Evolutionary conservation across 2,329 filamentous ascomycete species (phyloP).

Genomic region (Diaporthe ampelina): DNA sequence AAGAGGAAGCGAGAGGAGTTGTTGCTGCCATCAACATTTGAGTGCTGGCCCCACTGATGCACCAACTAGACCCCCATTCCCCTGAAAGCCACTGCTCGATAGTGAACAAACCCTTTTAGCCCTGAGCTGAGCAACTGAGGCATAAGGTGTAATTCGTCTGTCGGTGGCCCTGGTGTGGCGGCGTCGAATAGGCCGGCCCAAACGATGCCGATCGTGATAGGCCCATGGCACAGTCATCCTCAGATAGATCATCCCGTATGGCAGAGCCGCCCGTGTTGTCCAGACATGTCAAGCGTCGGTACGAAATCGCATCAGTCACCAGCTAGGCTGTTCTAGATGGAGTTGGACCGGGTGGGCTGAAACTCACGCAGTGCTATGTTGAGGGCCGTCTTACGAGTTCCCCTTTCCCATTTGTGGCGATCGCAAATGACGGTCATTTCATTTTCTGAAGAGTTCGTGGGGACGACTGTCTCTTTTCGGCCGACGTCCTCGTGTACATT

Average conservation of each 20-base stretch:
- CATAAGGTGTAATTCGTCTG: conserved; percentile 12
- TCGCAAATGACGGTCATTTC: conserved; percentile 36
- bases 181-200: conserved; percentile 4
- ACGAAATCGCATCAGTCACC: neutral
- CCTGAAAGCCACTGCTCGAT: conserved; percentile 11
- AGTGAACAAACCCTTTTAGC: neutral
- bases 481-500: conserved; percentile 17
- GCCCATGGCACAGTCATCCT: neutral
- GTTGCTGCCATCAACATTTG: conserved; percentile 7
- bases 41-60: conserved; percentile 7
- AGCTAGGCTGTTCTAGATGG: conserved; percentile 9
- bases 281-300: neutral
- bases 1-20: conserved; percentile 16
- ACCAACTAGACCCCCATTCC: neutral
- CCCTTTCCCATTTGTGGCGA: conserved; percentile 35
- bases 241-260: neutral
- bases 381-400: conserved; percentile 19
- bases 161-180: neutral
- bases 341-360: conserved; percentile 14
- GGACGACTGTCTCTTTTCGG: conserved; percentile 26
- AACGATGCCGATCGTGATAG: conserved; percentile 18
- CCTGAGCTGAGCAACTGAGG: neutral
- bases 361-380: conserved; percentile 27
- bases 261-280: neutral
- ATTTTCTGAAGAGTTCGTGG: conserved; percentile 29